Conservation (phyloP, 2,329 filamentous ascomycete species). For the Rosellinia necatrix region DNA sequence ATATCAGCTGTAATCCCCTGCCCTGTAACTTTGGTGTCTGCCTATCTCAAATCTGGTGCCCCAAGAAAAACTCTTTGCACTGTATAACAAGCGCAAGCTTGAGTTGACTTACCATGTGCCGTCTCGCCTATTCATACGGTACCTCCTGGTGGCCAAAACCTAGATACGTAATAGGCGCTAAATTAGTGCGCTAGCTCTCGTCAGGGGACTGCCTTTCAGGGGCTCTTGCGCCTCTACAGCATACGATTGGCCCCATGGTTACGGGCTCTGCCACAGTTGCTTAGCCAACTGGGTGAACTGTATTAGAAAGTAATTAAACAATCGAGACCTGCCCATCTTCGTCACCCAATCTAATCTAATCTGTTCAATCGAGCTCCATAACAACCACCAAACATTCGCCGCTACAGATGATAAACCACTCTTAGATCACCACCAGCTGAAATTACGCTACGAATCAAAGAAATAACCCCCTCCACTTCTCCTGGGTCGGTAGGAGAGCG, state of each 20-base stretch:
- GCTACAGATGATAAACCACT: constrained; percentile 6
- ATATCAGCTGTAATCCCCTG: too few relatives aligned
- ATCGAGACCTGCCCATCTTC: constrained; percentile 6
- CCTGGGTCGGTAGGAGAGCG: not conserved
- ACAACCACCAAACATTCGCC: constrained; percentile 16
- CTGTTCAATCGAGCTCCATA: constrained; percentile 15
- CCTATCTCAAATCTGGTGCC: too few relatives aligned
- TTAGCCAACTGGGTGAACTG: constrained; percentile 24
- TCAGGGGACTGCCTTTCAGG: constrained; percentile 1
- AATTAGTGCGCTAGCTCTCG: not conserved
- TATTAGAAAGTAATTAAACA: constrained; percentile 27
- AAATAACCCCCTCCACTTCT: constrained; percentile 1
- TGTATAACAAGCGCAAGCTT: not conserved
- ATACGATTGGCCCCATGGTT: constrained; percentile 13
- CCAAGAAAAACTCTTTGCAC: not conserved
- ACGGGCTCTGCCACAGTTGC: constrained; percentile 20
- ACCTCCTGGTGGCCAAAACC: not conserved
- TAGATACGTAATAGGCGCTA: not conserved
- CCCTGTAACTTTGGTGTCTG: too few relatives aligned
- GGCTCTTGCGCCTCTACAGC: constrained; percentile 1
- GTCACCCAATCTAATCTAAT: constrained; percentile 11
- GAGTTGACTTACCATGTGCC: too few relatives aligned
- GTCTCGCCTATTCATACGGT: too few relatives aligned
- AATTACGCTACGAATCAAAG: constrained; percentile 1
- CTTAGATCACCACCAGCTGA: not conserved